These are phyloP conservation scores for Stylosanthes scabra DNA, from an alignment of 331 rosid species.

Conservation along the genomic window DNA sequence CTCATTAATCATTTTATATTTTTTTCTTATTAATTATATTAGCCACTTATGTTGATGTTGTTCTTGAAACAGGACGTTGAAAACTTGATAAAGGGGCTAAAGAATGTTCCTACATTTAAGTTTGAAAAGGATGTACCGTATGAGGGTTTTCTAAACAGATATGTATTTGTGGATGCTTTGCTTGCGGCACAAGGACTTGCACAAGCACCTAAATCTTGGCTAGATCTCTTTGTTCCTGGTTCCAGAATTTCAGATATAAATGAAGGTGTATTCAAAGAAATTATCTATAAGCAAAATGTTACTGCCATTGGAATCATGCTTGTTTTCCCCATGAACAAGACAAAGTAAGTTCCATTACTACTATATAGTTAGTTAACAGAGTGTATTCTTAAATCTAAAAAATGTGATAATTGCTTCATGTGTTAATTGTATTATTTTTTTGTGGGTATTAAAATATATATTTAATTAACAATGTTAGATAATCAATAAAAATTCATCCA, in stretches of 20 bases:
- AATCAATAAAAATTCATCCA: too few relatives aligned
- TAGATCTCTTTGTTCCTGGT: constrained; percentile 64
- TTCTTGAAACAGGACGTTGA: constrained; percentile 40
- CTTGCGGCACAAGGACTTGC: constrained; percentile 48
- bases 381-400: too few relatives aligned
- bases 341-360: constrained; percentile 63
- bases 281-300: constrained; percentile 56
- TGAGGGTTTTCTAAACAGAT: constrained; percentile 58
- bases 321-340: constrained; percentile 55
- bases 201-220: constrained; percentile 75
- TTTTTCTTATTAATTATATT: too few relatives aligned
- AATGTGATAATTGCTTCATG: too few relatives aligned
- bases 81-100: constrained; percentile 39
- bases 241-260: constrained; percentile 60
- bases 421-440: too few relatives aligned
- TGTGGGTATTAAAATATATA: too few relatives aligned
- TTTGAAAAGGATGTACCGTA: constrained; percentile 60
- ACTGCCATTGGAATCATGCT: constrained; percentile 11
- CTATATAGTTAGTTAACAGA: too few relatives aligned
- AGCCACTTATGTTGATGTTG: neutral
- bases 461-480: too few relatives aligned
- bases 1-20: too few relatives aligned
- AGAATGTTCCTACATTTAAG: constrained; percentile 45
- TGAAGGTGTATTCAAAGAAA: constrained; percentile 56
- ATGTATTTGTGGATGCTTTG: neutral